Evolutionary conservation across 352 stramenopile genomes (phyloP).

Genomic region (Phytophthora sojae): DNA sequence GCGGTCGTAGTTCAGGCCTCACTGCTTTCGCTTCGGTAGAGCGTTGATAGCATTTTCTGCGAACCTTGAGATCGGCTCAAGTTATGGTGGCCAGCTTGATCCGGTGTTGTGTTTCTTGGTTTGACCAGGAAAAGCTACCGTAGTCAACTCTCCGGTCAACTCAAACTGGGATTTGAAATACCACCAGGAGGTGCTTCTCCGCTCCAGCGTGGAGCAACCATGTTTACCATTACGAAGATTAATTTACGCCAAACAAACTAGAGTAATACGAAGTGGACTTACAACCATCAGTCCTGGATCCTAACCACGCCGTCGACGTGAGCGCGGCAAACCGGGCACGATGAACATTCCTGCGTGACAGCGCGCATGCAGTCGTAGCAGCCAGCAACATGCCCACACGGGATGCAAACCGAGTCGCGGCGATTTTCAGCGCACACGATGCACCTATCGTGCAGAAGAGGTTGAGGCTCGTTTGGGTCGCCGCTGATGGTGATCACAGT

Average conservation of each 20-base stretch:
- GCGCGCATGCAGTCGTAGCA: conserved; percentile 56
- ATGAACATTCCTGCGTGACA: conserved; percentile 35
- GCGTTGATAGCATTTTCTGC: too few species aligned
- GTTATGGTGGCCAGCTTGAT: too few species aligned
- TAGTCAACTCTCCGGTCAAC: too few species aligned
- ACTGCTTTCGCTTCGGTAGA: too few species aligned
- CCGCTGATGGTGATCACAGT: conserved; percentile 35
- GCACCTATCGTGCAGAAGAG: conserved; percentile 37
- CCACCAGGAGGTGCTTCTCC: too few species aligned
- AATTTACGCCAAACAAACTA: neutral
- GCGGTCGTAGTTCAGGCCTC: neutral
- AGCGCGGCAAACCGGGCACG: conserved; percentile 63
- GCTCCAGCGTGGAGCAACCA: neutral
- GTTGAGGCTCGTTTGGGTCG: conserved; percentile 31
- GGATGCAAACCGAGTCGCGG: conserved; percentile 65
- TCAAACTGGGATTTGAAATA: too few species aligned
- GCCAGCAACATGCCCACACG: conserved; percentile 66
- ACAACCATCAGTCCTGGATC: conserved; percentile 43
- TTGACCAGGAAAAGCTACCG: too few species aligned
- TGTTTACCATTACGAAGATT: neutral
- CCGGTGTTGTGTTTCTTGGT: too few species aligned
- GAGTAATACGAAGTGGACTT: neutral
- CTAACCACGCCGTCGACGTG: conserved; percentile 52
- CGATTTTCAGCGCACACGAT: conserved; percentile 61
- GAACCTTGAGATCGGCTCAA: too few species aligned